Evolutionary conservation across 192 early-diverging fungal genomes (phyloP).

Genomic region (Dissophora globulifera): DNA sequence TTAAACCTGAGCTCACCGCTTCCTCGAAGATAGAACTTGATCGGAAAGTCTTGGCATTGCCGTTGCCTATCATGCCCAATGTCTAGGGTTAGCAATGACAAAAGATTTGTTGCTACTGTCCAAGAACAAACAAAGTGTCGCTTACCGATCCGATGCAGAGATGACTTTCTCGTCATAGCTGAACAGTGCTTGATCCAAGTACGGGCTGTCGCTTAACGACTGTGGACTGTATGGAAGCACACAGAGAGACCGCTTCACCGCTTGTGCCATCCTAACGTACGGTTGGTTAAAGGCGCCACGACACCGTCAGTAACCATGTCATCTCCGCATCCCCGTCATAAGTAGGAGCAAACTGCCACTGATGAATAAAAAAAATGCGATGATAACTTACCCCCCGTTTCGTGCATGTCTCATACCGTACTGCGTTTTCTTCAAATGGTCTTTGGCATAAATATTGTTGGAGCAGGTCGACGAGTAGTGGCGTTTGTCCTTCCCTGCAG

Average conservation of each 20-base stretch:
- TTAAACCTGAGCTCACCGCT: slow-evolving; percentile 68
- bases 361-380: too few species aligned
- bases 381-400: slow-evolving; percentile 84
- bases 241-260: slow-evolving; percentile 68
- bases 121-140: too few species aligned
- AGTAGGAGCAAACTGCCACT: too few species aligned
- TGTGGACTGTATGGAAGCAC: slow-evolving; percentile 72
- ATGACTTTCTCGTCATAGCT: slow-evolving; percentile 76
- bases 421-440: slow-evolving; percentile 63
- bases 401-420: slow-evolving; percentile 70
- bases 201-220: slow-evolving; percentile 70
- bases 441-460: slow-evolving; percentile 69
- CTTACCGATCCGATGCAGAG: slow-evolving; percentile 70
- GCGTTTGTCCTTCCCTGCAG: slow-evolving; percentile 44
- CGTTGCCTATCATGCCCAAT: slow-evolving; percentile 54
- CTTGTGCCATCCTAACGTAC: slow-evolving; percentile 65
- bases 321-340: too few species aligned
- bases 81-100: not conserved
- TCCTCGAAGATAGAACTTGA: slow-evolving; percentile 71
- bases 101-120: too few species aligned
- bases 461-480: slow-evolving; percentile 54
- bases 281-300: too few species aligned
- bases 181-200: slow-evolving; percentile 71
- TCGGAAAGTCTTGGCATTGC: slow-evolving; percentile 62
- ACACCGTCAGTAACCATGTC: too few species aligned